Base-by-base conservation (phyloP, 306 rosid genomes). In the Malus orientalis region DNA sequence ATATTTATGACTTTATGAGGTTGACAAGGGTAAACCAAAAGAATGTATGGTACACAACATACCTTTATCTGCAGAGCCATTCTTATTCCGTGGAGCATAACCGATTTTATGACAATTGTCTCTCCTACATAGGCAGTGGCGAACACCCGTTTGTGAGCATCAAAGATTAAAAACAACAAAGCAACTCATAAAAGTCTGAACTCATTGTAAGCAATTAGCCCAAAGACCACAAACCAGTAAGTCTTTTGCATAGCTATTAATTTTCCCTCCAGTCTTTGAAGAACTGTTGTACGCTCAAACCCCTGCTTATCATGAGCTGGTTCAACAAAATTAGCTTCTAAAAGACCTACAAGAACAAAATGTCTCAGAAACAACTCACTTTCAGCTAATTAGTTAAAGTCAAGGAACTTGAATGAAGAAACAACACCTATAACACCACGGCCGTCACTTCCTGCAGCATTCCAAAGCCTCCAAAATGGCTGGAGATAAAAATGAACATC, bases 401-500 rank as follows among this genome's bases (percentile, higher is more conserved):
- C 4, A 44, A 60, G 74, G 63, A 64, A 78, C 44, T 54, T 51
- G 60, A 69, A 67, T 33, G 75, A 76, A 81, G 76, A 85, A 76
- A 74, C 15, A 5, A 16, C 45, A 96, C 99, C 99, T 79, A 96
- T 96, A 82, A 96, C 99, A 81, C 99, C 98, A 23, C 98, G 96
- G 59, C 99, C 98, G 53, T 91, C 91, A 81, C 99, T 96, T 82
- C 98, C 98, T 13, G 98, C 91, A 65, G 99, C 93, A 83, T 92
- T 96, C 99, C 98, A 92, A 79, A 96, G 86, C 88, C 98, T 91
- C 99, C 99, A 92, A 85, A 96, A 96, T 55, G 99, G 99, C 99
- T 96, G 90, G 67, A 36, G 84, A 79, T 62, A 74, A 84, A 80
- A 77, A 49, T 80, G 80, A 65, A 61, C 16, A 22, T 82, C 32